A percentile compares a stretch with the other conserved stretches of the same genome.
Conservation (phyloP, 2,329 filamentous ascomycete species). For the Ascochyta pisi region DNA sequence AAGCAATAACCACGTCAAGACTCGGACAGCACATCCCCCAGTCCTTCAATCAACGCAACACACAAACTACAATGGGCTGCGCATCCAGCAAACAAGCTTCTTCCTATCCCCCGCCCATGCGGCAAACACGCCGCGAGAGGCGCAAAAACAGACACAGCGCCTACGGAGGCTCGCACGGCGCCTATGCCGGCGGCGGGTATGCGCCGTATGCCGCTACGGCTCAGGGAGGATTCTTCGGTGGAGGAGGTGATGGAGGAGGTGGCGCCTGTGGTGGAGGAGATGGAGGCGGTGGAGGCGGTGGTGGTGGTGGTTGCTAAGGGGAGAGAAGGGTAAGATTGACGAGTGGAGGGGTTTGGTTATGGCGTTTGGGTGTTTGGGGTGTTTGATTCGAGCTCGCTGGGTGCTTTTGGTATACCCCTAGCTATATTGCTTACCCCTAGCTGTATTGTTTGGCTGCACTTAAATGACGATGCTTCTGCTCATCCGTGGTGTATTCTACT, state of each 20-base stretch:
- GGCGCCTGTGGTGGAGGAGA: slow-evolving; percentile 16
- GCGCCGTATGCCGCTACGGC: slow-evolving; percentile 17
- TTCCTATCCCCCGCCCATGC: slow-evolving; percentile 26
- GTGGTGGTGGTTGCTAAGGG: not conserved
- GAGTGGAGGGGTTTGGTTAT: not conserved
- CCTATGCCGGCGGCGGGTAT: not conserved
- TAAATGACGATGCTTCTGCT: too few relatives aligned
- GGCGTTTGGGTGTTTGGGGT: not conserved
- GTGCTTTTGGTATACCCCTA: not conserved
- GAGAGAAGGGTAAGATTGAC: not conserved
- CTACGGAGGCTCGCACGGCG: not conserved
- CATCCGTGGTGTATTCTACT: too few relatives aligned
- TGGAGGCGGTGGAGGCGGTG: slow-evolving; percentile 5
- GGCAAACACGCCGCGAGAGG: slow-evolving; percentile 8
- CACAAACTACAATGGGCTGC: slow-evolving; percentile 26
- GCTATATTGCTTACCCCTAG: not conserved
- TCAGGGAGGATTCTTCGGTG: slow-evolving; percentile 13
- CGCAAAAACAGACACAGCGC: not conserved
- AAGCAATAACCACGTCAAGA: too few relatives aligned
- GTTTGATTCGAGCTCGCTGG: not conserved
- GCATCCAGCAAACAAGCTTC: slow-evolving; percentile 17
- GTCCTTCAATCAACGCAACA: not conserved
- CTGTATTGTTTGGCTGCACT: not conserved
- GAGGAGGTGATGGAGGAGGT: slow-evolving; percentile 14
- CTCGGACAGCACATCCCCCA: not conserved